Base-by-base conservation (phyloP, 2,329 filamentous ascomycete genomes). In the Fusarium coicis region DNA sequence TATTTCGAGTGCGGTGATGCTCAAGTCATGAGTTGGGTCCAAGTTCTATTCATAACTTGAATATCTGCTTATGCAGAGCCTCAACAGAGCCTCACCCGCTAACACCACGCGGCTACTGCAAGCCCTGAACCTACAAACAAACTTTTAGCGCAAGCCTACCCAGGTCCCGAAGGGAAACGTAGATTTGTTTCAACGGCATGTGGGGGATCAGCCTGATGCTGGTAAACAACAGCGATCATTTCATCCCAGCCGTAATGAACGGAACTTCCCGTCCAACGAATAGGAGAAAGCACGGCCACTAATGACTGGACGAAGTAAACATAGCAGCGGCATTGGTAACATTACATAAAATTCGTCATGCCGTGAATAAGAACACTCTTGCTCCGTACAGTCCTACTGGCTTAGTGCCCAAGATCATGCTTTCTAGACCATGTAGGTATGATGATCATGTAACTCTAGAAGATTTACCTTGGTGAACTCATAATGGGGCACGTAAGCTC, bases 401-500 rank as follows among this genome's bases (percentile, higher is more conserved):
- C 26, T 21, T 10, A 0, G 19, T 15, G 0, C 12, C 14, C 4
- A n/a, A 10, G 6, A 15, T 19, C 32, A 52, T 26, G 18, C 18
- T 21, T 52, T 36, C n/a, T 26, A 1, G 9, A 16, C 28, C 28
- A 30, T 10, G n/a, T 43, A 46, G 18, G 23, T 21, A 21, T 21
- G 18, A 46, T 28, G 43, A 46, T 46, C 43, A 47, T 47, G 30
- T 32, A 34, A 52, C n/a, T 50, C 16, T 19, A 2, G 9, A 52
- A 23, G 8, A 19, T 19, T 10, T 19, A 23, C 30, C n/a, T 37
- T 15, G 3, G 18, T 12, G 2, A 12, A n/a, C 15, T 54, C 19
- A 52, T 18, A 54, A 54, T 26, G 23, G 23, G 23, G 50, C 34
- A 30, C 34, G 50, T 54, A 54, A 54, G 50, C 50, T 21, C 34